A percentile compares a stretch with the other conserved stretches of the same genome.
Conservation (phyloP, 106 monocot genomes). For the Amphibolis antarctica region DNA sequence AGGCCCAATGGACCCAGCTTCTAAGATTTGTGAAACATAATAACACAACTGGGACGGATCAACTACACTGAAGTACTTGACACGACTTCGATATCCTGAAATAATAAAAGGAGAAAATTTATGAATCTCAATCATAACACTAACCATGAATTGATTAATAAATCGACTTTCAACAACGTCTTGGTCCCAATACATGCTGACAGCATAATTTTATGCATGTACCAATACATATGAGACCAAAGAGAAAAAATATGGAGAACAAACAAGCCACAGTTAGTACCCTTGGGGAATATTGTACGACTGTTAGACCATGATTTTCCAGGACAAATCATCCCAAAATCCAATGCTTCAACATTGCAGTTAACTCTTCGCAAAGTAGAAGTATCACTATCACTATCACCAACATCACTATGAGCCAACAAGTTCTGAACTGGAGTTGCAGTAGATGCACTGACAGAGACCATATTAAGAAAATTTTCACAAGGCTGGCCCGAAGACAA, state of each 20-base stretch:
- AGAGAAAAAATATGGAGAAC: not conserved
- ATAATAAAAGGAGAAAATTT: not conserved
- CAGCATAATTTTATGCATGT: not conserved
- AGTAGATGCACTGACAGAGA: not conserved
- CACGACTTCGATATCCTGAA: slow-evolving; percentile 75
- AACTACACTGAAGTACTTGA: slow-evolving; percentile 51
- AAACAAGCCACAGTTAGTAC: slow-evolving; percentile 13
- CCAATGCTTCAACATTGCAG: slow-evolving; percentile 52
- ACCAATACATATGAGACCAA: not conserved
- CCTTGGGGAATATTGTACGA: slow-evolving; percentile 76
- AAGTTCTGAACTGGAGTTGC: slow-evolving; percentile 2
- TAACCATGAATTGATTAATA: no score
- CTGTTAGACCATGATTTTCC: slow-evolving; percentile 59
- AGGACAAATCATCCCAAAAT: slow-evolving; percentile 46
- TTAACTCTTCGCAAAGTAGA: slow-evolving; percentile 30
- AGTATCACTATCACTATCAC: not conserved
- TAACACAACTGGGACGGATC: slow-evolving; percentile 71
- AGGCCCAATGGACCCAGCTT: slow-evolving; percentile 53
- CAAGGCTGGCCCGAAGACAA: slow-evolving; percentile 1
- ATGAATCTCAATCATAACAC: not conserved
- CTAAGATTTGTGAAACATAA: slow-evolving; percentile 77
- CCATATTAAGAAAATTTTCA: slow-evolving; percentile 4
- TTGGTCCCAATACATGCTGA: no score
- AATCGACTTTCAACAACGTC: no score
- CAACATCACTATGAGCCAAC: slow-evolving; percentile 12